Conservation (phyloP, 2,329 filamentous ascomycete genomes). For the Diaporthe sp. region DNA sequence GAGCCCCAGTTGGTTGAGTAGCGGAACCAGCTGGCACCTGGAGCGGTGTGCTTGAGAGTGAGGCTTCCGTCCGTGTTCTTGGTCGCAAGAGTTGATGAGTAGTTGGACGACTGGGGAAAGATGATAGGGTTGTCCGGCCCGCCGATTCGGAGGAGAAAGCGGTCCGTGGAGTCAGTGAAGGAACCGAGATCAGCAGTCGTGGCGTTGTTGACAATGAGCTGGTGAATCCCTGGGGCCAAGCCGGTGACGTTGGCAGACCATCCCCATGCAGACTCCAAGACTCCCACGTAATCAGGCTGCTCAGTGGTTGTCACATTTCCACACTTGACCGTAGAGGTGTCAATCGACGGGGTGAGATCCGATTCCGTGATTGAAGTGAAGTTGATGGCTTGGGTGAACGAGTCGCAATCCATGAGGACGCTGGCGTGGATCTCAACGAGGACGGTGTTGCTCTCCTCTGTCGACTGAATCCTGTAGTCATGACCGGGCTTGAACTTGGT, state of each 20-base stretch:
- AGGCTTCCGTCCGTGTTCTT: conserved; percentile 52
- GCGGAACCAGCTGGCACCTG: conserved; percentile 72
- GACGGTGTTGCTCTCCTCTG: conserved; percentile 51
- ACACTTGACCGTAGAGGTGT: conserved; percentile 33
- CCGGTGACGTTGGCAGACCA: conserved; percentile 51
- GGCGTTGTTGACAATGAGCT: conserved; percentile 68
- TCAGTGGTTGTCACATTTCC: conserved; percentile 23
- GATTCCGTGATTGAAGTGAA: conserved; percentile 66
- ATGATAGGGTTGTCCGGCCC: conserved; percentile 70
- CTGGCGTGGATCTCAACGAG: conserved; percentile 69
- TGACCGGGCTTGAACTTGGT: conserved; percentile 73
- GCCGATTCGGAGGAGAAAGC: conserved; percentile 70
- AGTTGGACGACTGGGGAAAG: conserved; percentile 69
- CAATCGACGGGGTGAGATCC: conserved; percentile 33
- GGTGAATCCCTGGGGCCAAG: conserved; percentile 72
- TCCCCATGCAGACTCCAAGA: conserved; percentile 66
- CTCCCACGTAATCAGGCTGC: conserved; percentile 59
- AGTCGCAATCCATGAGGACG: conserved; percentile 69
- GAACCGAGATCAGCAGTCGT: conserved; percentile 56
- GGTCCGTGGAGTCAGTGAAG: conserved; percentile 66
- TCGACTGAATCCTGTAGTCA: conserved; percentile 69
- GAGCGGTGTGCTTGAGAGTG: conserved; percentile 68
- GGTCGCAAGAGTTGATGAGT: conserved; percentile 60
- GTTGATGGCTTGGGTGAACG: conserved; percentile 61
- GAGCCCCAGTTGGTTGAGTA: conserved; percentile 74